A percentile compares a stretch with the other conserved stretches of the same genome.
These are phyloP conservation scores for Mesostigma viride DNA, from an alignment of 139 green algal genomes.

Conservation along the genomic window DNA sequence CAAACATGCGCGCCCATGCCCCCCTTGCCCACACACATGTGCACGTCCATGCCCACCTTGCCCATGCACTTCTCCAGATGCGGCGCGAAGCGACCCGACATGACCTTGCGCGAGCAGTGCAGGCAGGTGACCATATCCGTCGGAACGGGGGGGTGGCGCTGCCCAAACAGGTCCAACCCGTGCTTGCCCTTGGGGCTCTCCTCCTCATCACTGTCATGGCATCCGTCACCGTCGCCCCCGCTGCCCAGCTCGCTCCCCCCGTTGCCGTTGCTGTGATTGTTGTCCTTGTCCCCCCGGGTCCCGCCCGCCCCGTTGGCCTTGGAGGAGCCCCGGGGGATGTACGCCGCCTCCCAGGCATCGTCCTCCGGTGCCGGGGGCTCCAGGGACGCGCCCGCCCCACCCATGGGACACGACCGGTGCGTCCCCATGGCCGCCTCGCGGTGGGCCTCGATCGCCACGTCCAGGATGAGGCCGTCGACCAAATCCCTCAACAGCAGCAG, in stretches of 20 bases:
- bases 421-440: conserved; percentile 29
- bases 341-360: not conserved
- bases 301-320: too few species aligned
- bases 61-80: conserved; percentile 77
- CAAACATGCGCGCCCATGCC: too few species aligned
- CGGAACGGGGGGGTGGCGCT: conserved; percentile 54
- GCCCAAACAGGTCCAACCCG: conserved; percentile 58
- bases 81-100: conserved; percentile 57
- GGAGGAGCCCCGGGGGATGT: not conserved
- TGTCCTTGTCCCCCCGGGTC: too few species aligned
- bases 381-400: not conserved
- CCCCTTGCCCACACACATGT: too few species aligned
- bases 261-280: not conserved
- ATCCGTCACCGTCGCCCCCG: not conserved
- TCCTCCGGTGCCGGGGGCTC: not conserved
- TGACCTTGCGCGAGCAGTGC: conserved; percentile 52
- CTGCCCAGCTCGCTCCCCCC: not conserved
- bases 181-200: conserved; percentile 28
- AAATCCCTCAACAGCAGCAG: conserved; percentile 37
- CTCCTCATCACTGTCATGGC: conserved; percentile 6
- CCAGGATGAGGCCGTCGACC: conserved; percentile 42
- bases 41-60: conserved; percentile 30
- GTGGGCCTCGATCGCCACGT: conserved; percentile 52
- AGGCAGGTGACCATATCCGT: conserved; percentile 57
- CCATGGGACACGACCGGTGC: not conserved